Conservation (phyloP, 352 stramenopile species). For the Phytophthora macrochlamydospora region DNA sequence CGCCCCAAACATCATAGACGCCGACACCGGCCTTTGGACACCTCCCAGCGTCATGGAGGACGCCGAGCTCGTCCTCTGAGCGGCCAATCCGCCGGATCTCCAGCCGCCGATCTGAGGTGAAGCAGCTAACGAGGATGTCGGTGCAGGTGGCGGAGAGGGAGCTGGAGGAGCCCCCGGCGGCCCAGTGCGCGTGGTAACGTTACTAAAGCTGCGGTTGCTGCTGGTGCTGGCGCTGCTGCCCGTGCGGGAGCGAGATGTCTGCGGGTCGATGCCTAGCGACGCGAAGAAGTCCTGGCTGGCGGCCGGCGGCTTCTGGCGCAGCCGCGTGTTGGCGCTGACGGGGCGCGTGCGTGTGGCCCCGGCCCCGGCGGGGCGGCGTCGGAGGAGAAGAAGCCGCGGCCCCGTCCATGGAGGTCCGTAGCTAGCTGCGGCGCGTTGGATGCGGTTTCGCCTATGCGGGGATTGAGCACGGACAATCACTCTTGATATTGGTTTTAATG, state of each 20-base stretch:
- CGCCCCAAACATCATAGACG: constrained; percentile 7
- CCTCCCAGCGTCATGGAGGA: background rate
- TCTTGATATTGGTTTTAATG: background rate
- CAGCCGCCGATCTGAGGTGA: constrained; percentile 3
- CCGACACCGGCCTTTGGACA: constrained; percentile 15
- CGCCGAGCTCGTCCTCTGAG: constrained; percentile 8
- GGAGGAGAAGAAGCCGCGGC: constrained; percentile 34
- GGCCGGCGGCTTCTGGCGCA: constrained; percentile 63
- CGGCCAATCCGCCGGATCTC: constrained; percentile 23
- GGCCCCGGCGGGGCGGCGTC: background rate
- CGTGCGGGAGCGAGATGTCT: constrained; percentile 17
- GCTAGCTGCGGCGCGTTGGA: constrained; percentile 19
- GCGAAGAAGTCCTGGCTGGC: constrained; percentile 60
- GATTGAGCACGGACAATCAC: background rate
- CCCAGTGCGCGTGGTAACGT: constrained; percentile 21
- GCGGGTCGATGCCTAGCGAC: constrained; percentile 48
- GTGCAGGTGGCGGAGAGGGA: background rate
- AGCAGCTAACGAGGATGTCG: constrained; percentile 18
- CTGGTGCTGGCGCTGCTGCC: constrained; percentile 28
- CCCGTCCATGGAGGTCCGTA: constrained; percentile 32
- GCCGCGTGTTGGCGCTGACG: constrained; percentile 56
- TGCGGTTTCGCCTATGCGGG: constrained; percentile 35
- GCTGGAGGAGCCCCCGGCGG: too few relatives aligned
- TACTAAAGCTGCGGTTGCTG: constrained; percentile 45
- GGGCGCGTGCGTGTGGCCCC: constrained; percentile 35